A percentile compares a stretch with the other conserved stretches of the same genome.
These are phyloP conservation scores for Xerocomellus intermedius DNA, from an alignment of 768 basidiomycete species.

Conservation along the genomic window DNA sequence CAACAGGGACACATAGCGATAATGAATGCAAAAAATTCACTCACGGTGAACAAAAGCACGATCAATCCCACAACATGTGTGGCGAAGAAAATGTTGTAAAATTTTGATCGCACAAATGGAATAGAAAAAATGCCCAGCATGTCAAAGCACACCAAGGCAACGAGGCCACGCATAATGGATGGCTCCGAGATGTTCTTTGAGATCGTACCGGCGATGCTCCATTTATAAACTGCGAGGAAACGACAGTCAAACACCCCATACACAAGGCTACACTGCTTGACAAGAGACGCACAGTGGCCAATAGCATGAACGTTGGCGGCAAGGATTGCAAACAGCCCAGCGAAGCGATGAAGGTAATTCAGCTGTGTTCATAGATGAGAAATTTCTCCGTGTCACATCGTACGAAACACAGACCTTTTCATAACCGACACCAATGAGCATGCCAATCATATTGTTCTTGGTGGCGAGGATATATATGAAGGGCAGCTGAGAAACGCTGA, in stretches of 20 bases:
- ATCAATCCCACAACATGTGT: slow-evolving; percentile 59
- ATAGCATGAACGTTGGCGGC: slow-evolving; percentile 58
- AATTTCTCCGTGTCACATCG: not conserved
- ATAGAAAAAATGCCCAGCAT: slow-evolving; percentile 63
- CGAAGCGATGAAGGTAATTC: slow-evolving; percentile 73
- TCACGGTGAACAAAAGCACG: slow-evolving; percentile 56
- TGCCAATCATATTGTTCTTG: slow-evolving; percentile 67
- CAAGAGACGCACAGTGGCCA: slow-evolving; percentile 47
- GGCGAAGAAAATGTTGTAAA: slow-evolving; percentile 65
- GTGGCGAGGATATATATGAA: slow-evolving; percentile 60
- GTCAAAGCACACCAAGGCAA: slow-evolving; percentile 51
- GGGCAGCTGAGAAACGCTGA: slow-evolving; percentile 60
- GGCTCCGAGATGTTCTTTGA: slow-evolving; percentile 33
- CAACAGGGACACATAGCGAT: no score
- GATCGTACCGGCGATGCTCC: slow-evolving; percentile 48
- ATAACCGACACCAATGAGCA: slow-evolving; percentile 61
- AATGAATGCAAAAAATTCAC: slow-evolving; percentile 16
- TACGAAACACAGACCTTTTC: slow-evolving; percentile 48
- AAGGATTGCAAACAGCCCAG: slow-evolving; percentile 55
- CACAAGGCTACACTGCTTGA: not conserved
- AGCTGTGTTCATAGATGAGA: slow-evolving; percentile 40
- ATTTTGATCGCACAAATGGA: slow-evolving; percentile 49
- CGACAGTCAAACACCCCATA: not conserved
- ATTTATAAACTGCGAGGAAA: slow-evolving; percentile 50
- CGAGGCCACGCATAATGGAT: slow-evolving; percentile 46